phyloP scores from a whole-genome alignment of 140 eudicot genomes.

The Stevia rebaudiana region DNA sequence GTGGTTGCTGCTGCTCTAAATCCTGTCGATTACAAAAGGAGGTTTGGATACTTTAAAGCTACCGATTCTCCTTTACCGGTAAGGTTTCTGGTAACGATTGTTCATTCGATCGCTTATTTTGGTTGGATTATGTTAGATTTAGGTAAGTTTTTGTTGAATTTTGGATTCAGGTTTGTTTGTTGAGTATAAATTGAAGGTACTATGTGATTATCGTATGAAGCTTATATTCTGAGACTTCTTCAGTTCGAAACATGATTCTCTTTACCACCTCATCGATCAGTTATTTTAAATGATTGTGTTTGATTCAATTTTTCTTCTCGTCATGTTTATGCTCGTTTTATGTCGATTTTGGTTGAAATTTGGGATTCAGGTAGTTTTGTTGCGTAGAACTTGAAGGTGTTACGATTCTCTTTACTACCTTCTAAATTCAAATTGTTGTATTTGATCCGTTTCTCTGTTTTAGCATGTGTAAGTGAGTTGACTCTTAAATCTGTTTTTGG shows the following conservation, averaged over 20 bases:
- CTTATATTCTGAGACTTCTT: neutral
- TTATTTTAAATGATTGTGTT: neutral
- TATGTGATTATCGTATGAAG: neutral
- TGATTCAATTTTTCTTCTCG: neutral
- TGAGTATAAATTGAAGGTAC: neutral
- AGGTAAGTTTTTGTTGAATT: neutral
- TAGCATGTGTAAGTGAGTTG: neutral
- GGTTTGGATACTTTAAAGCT: constrained; percentile 60
- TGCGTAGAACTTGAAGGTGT: neutral
- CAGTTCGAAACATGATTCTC: too few relatives aligned
- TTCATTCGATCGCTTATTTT: neutral
- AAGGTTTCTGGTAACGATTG: neutral
- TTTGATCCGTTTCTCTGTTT: neutral
- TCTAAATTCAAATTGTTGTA: neutral
- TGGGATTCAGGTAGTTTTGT: neutral
- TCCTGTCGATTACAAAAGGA: constrained; percentile 77
- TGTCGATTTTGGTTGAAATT: neutral
- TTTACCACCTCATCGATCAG: neutral
- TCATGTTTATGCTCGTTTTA: neutral
- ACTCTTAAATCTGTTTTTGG: neutral
- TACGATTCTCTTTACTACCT: neutral
- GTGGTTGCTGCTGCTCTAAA: constrained; percentile 92
- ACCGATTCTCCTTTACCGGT: constrained; percentile 88
- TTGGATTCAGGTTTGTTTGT: constrained; percentile 1
- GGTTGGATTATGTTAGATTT: neutral